Evolutionary conservation across 2,329 filamentous ascomycete species (phyloP).

Genomic region (Metarhizium sp.): DNA sequence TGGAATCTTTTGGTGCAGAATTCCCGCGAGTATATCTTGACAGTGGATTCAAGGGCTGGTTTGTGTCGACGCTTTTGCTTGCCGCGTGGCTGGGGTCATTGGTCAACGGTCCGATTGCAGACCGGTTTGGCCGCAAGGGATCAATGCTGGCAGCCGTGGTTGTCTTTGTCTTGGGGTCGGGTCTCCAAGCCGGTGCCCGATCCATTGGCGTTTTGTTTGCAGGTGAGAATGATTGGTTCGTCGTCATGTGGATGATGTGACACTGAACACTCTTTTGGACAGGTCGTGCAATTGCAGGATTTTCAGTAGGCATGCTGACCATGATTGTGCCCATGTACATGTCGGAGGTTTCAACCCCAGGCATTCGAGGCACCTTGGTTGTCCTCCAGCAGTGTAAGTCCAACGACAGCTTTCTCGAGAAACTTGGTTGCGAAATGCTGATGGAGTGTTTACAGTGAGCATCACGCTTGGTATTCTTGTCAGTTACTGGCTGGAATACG

Average conservation of each 20-base stretch:
- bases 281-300: conserved; percentile 33
- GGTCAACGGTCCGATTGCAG: conserved; percentile 28
- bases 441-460: conserved; percentile 11
- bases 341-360: conserved; percentile 37
- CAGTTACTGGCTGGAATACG: conserved; percentile 33
- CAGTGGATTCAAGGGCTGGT: conserved; percentile 41
- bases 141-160: conserved; percentile 25
- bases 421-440: not conserved
- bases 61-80: conserved; percentile 38
- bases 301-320: conserved; percentile 31
- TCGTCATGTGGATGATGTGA: too few species aligned
- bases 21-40: conserved; percentile 29
- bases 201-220: conserved; percentile 29
- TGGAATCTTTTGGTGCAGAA: conserved; percentile 29
- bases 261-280: not conserved
- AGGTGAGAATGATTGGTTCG: conserved; percentile 13
- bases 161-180: conserved; percentile 31
- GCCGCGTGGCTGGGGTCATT: conserved; percentile 40
- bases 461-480: conserved; percentile 34
- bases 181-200: conserved; percentile 33
- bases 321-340: conserved; percentile 35
- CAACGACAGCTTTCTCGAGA: not conserved
- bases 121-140: conserved; percentile 23
- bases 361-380: conserved; percentile 37
- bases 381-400: conserved; percentile 27